Evolutionary conservation across 106 monocot genomes (phyloP).

Genomic region (Xerophyta viscosa): DNA sequence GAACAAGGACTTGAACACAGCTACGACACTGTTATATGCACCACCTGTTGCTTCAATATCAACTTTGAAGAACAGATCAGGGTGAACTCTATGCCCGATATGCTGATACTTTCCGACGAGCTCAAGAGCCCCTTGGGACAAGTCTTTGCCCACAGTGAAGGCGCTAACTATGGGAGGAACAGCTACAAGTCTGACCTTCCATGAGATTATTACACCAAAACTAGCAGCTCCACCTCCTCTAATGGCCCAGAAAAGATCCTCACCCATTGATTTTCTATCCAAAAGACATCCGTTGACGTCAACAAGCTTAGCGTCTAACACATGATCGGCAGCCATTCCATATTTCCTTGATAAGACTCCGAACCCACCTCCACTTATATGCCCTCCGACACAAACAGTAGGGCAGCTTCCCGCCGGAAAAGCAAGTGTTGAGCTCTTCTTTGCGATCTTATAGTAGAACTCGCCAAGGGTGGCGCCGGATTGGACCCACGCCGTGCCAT

Average conservation of each 20-base stretch:
- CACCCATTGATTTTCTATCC: conserved; percentile 19
- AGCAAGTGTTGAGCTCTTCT: not conserved
- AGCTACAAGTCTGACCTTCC: conserved; percentile 14
- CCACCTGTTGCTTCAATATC: not conserved
- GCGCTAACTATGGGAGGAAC: conserved; percentile 18
- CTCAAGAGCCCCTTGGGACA: not conserved
- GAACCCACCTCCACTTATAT: conserved; percentile 23
- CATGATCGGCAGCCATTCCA: conserved; percentile 21
- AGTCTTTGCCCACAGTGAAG: conserved; percentile 9
- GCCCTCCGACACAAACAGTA: conserved; percentile 35
- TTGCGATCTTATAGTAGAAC: conserved; percentile 19
- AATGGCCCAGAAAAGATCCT: conserved; percentile 24
- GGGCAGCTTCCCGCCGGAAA: conserved; percentile 26
- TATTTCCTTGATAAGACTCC: conserved; percentile 19
- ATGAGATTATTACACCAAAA: conserved; percentile 19
- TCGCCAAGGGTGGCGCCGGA: conserved; percentile 40
- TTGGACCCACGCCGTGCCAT: conserved; percentile 19
- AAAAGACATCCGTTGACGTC: conserved; percentile 14
- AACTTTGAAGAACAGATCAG: conserved; percentile 7
- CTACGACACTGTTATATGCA: conserved; percentile 2
- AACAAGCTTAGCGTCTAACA: conserved; percentile 24
- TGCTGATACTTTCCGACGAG: conserved; percentile 16
- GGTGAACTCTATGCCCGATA: conserved; percentile 8
- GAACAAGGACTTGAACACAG: conserved; percentile 14
- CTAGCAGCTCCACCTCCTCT: conserved; percentile 32